Base-by-base conservation (phyloP, 2,329 filamentous ascomycete species). In the Esteya vermicola region DNA sequence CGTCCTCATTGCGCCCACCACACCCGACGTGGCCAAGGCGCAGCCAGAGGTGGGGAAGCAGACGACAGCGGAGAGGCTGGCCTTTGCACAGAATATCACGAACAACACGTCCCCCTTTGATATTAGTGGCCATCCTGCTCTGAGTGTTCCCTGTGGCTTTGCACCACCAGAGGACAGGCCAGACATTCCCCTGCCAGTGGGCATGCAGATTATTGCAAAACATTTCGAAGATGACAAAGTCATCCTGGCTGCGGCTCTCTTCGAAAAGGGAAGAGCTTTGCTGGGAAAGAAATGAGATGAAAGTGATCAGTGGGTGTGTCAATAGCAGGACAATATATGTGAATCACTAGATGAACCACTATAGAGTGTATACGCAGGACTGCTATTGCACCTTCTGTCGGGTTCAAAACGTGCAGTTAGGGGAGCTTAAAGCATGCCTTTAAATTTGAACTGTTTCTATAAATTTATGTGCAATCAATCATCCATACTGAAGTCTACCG, bases 1-100 rank as follows among this genome's bases (percentile, higher is more conserved):
- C 27, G 56, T 72, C 2, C 52, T 72, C 4, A 47, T 72, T 27
- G 65, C 65, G n/a, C 68, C 68, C 1, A 61, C 62, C 10, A 62
- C 62, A 12, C 45, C 45, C 1, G 48, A 57, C 1, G 54, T 62
- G 12, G 67, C 71, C 45, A 57, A 68, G 8, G 51, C 70, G 28
- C 64, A 61, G 33, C 63, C 65, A 1, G 57, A 59, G 5, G 64
- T 57, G 12, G 49, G 50, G 6, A 47, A 50, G 6, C 51, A 53
- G 34, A 51, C 46, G 20, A 53, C 62, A 4, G 53, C 54, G 45
- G 60, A 63, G n/a, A 62, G 64, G 46, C 55, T 63, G 36, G 57
- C 56, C 36, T 55, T 59, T 9, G 60, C 62, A 1, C 58, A 70
- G 31, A 64, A 64, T 2, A 58, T 61, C 10, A 65, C 61, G 12